These are phyloP conservation scores for Pythium aphanidermatum DNA, from an alignment of 352 stramenopile species.

Conservation along the genomic window DNA sequence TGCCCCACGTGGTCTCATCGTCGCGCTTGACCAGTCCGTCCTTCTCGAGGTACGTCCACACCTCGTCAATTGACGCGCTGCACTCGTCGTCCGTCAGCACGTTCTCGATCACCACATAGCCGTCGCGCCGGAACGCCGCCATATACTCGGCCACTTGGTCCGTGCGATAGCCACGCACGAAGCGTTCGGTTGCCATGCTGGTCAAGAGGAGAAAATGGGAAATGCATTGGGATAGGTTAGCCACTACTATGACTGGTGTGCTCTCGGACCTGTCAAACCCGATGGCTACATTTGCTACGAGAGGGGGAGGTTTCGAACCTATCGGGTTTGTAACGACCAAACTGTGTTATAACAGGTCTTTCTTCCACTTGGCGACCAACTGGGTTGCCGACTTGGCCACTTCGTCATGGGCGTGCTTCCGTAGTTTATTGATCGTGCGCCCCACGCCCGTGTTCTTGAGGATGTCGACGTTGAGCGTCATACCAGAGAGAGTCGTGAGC, in stretches of 20 bases:
- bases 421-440: conserved; percentile 82
- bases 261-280: conserved; percentile 13
- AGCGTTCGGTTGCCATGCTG: too few relatives aligned
- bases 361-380: conserved; percentile 84
- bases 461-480: conserved; percentile 78
- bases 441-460: conserved; percentile 78
- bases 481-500: conserved; percentile 51
- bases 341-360: conserved; percentile 70
- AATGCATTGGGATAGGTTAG: too few relatives aligned
- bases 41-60: conserved; percentile 41
- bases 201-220: too few relatives aligned
- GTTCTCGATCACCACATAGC: conserved; percentile 39
- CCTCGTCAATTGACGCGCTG: conserved; percentile 30
- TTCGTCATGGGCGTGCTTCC: conserved; percentile 58
- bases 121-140: conserved; percentile 32
- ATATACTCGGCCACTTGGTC: conserved; percentile 30
- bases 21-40: conserved; percentile 32
- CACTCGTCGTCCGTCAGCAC: conserved; percentile 27
- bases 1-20: conserved; percentile 34
- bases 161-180: conserved; percentile 20
- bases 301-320: too few relatives aligned
- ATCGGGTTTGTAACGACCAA: conserved; percentile 3
- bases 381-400: conserved; percentile 62
- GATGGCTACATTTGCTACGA: conserved; percentile 20
- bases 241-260: too few relatives aligned